Base-by-base conservation (phyloP, 1,139 yeast species). In the Pichia inconspicua region DNA sequence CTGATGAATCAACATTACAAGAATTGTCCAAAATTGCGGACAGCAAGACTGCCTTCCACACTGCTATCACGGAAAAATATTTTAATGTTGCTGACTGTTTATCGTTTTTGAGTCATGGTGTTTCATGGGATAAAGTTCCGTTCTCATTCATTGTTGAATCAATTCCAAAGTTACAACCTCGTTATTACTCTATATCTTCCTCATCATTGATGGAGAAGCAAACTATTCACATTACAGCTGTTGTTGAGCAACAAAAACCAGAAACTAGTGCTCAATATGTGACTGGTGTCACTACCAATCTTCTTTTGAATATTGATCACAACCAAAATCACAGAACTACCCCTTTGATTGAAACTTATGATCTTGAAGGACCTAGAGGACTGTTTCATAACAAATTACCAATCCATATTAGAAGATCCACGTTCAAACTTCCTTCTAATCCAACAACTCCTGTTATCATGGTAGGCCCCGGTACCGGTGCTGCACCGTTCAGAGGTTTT, bases 391-490 rank as follows among this genome's bases (percentile, higher is more conserved):
- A 44, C 66, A 85, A 82, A 63, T 74, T 90, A 48, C 97, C 97
- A 12, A 83, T 92, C 42, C 96, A 89, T 66, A 85, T 92, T 43
- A 85, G 98, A 70, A 88, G 94, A 68, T 89, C 97, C 9, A 86
- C 94, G 49, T 92, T 92, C 72, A 90, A 88, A 72, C 75, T 92
- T 55, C 98, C 98, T n/a, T 74, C 89, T 15, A 87, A 87, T 63
- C 83, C 95, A 31, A 67, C 78, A 15, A 80, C 84, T 42, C 97
- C 98, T 9, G 77, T 92, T 35, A 87, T 92, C 58, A 80, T 90
- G 84, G 77, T 92, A 63, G 98, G 98, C 37, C 97, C 98, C 44
- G 98, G 98, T 56, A 92, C 98, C 8, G 98, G 98, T 64, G 92
- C 92, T 49, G 97, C 98, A 11, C 98, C 98, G 53, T 84, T 92